Evolutionary conservation across 805 yeast genomes (phyloP), one percentile per base, ranked within the genome.

Genomic region (Hanseniaspora vineae): DNA sequence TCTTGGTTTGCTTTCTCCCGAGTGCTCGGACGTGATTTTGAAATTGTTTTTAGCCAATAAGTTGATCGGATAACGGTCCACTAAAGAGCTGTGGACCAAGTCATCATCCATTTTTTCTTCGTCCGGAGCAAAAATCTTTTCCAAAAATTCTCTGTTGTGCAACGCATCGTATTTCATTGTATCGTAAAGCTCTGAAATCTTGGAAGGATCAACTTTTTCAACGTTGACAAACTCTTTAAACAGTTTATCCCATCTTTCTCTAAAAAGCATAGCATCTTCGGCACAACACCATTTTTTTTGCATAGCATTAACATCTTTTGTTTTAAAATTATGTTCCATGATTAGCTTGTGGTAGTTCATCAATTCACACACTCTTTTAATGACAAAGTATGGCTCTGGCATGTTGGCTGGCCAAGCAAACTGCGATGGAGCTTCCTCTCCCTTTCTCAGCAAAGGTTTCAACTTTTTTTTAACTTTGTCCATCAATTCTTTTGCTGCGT

Each of bases 361-460:
- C 58, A 92, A 71, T 58, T 88, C 96, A 40, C 92, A 95, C 29
- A 92, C 98, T 52, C 96, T 72, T 59, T 87, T 85, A 56, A 94
- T 85, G 14, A 92, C 98, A 44, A 81, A 78, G 59, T 87, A 90
- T 1, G 99, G 99, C 60, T 92, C 94, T 0, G 98, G 97, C 85
- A 92, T 88, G 61, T 87, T 87, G 17, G 92, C 85, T 0, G 99
- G 98, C 99, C 99, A 92, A 0, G 98, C 85, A 65, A 92, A 92
- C 60, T 92, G 96, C 0, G 94, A 84, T 15, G 98, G 97, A 0
- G 97, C 96, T 56, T 87, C 95, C 48, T 87, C 85, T 1, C 98
- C 98, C 64, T 89, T 92, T 66, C 99, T 77, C 46, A 92, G 70
- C 58, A 92, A 70, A 1, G 97, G 97, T 66, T 92, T 92, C 59